Evolutionary conservation across 2,329 filamentous ascomycete genomes (phyloP).

Genomic region (Pseudogymnoascus sp.): DNA sequence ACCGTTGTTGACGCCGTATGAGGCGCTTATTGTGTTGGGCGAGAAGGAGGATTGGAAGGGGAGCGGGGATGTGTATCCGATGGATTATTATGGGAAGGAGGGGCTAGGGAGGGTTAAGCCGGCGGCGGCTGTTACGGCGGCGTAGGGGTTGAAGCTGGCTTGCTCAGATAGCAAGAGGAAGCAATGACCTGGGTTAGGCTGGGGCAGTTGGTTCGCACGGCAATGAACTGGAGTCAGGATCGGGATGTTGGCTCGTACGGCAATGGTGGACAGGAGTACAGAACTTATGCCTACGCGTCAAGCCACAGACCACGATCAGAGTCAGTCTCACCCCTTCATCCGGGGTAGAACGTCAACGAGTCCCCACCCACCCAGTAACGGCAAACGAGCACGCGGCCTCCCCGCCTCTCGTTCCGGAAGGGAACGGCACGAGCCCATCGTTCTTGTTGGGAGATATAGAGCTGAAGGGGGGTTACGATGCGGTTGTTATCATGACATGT

Average conservation of each 20-base stretch:
- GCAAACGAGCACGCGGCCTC: neutral
- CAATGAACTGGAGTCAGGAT: neutral
- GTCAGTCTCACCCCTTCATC: neutral
- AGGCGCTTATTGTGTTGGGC: constrained; percentile 84
- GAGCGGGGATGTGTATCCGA: constrained; percentile 69
- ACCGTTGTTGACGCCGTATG: constrained; percentile 86
- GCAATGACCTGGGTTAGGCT: neutral
- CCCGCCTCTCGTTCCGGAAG: neutral
- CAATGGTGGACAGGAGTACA: too few species aligned
- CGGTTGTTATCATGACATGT: neutral
- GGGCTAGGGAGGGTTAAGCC: constrained; percentile 59
- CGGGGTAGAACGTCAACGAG: neutral
- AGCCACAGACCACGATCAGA: neutral
- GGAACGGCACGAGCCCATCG: neutral
- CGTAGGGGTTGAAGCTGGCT: neutral
- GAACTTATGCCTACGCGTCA: neutral
- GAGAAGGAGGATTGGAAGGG: constrained; percentile 64
- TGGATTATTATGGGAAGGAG: constrained; percentile 96
- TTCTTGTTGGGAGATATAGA: neutral
- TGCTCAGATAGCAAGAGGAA: neutral
- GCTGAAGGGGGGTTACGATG: neutral
- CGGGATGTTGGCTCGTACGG: neutral
- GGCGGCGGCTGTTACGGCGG: neutral
- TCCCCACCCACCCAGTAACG: neutral
- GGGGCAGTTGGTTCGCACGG: neutral